Evolutionary conservation across 768 basidiomycete genomes (phyloP), one percentile per base, ranked within the genome.

Genomic region (Lactifluus pinguis): DNA sequence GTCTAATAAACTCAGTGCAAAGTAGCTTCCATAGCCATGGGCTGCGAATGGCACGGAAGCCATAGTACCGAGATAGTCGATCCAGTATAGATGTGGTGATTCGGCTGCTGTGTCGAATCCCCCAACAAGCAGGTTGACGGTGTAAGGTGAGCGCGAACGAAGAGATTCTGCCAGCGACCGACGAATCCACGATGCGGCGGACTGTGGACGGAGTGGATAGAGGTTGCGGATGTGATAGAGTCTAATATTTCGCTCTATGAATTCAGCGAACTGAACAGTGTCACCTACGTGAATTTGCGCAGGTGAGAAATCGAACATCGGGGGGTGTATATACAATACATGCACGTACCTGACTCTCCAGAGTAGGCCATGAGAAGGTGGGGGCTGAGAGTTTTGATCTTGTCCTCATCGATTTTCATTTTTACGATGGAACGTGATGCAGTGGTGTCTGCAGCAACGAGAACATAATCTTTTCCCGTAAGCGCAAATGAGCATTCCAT

Each of bases 371-470:
- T 95, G 70, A 95, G 81, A 38, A 98, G 77, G 73, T 97, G 92
- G 29, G 93, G 86, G 63, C 91, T 86, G 47, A 99, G 80, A 25
- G 82, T 79, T 74, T 94, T 93, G 79, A 95, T 92, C 78, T 98
- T 98, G 80, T 98, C 95, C 76, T 92, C 90, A 74, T 97, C 93
- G 41, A 80, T 72, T 78, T 98, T 97, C 93, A 98, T 97, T 76
- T 94, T 95, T 71, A 98, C 86, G 74, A 99, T 92, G 36, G 93
- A 97, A 67, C 92, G 82, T 4, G 87, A 84, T 8, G 93, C 84
- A 14, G 86, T 90, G 8, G 87, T 92, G 74, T 98, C 95, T 10
- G 94, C 85, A 2, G 95, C 93, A 67, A 99, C 76, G 64, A 99
- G 82, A 58, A 92, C 87, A 75, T 92, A 99, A 69, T 86, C 95